Base-by-base conservation (phyloP, 106 monocot species). In the Allium cepa region DNA sequence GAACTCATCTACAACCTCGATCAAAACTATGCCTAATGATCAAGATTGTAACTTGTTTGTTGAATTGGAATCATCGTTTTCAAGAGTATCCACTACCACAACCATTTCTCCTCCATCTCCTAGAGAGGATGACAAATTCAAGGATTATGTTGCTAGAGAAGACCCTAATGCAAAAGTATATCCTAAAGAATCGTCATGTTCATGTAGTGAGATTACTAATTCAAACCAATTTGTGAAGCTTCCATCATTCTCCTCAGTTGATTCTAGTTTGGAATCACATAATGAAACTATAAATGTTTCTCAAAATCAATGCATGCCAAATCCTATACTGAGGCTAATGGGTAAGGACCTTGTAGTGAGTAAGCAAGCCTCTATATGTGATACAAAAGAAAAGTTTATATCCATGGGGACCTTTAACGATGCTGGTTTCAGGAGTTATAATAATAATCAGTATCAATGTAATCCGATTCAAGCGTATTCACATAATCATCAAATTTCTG, bases 1-100 rank as follows among this genome's bases (percentile, higher is more conserved):
- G 18, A 81, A 87, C 71, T 78, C 84, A 59, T 82, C 87, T 52
- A 68, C 78, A 26, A 80, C 83, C 17, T 80, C 78, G 10, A 65
- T 26, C 56, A 61, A 58, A 48, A 15, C 15, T 46, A 15, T 49
- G 60, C 46, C 60, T 45, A 55, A 58, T 60, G 36, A 36, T 36
- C 56, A 73, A 68, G 73, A 72, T 49, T 46, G 57, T 46, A 53
- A 46, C 12, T 56, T 75, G 62, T 59, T 64, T 36, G 13, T n/a
- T 49, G 74, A 76, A 36, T 69, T 66, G 65, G 89, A 75, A 17
- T 51, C 72, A 75, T 77, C 76, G 15, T 62, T 52, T 17, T 85
- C 85, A 17, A 75, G 80, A 60, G 56, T 70, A 52, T 89, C 88
- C 11, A 79, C 74, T 69, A 71, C 72, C 12, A 77, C 89, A 17